Conservation (phyloP, 176 grass and related monocot species). For the Secale cereale region DNA sequence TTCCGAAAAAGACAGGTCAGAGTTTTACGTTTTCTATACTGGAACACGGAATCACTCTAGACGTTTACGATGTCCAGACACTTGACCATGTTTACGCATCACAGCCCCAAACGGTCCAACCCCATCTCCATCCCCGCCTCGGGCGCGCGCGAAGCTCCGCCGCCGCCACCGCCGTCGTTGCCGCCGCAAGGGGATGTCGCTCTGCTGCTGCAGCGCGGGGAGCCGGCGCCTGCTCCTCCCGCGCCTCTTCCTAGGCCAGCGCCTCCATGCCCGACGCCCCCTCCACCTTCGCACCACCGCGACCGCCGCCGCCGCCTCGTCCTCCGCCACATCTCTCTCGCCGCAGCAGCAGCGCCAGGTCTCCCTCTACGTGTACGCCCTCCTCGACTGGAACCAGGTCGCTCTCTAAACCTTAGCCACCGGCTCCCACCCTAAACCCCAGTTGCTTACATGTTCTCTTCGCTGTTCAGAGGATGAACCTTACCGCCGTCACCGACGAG, state of each 20-base stretch:
- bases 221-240: conserved; percentile 23
- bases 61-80: not conserved
- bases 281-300: conserved; percentile 2
- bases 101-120: not conserved
- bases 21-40: not conserved
- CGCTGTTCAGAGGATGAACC: conserved; percentile 75
- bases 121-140: not conserved
- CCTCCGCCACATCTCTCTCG: conserved; percentile 31
- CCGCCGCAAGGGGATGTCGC: conserved; percentile 12
- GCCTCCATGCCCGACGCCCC: not conserved
- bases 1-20: too few species aligned
- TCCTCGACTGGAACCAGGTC: conserved; percentile 92
- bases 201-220: conserved; percentile 30
- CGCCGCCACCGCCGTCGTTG: not conserved
- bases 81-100: not conserved
- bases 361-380: conserved; percentile 56
- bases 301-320: not conserved
- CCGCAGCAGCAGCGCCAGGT: conserved; percentile 69
- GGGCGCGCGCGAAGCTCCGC: not conserved
- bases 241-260: not conserved
- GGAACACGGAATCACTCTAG: not conserved
- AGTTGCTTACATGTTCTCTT: not conserved
- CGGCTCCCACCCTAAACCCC: not conserved
- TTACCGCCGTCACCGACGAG: conserved; percentile 76
- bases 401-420: not conserved